Evolutionary conservation across 768 basidiomycete genomes (phyloP).

Genomic region (Leccinum subgranulosum): DNA sequence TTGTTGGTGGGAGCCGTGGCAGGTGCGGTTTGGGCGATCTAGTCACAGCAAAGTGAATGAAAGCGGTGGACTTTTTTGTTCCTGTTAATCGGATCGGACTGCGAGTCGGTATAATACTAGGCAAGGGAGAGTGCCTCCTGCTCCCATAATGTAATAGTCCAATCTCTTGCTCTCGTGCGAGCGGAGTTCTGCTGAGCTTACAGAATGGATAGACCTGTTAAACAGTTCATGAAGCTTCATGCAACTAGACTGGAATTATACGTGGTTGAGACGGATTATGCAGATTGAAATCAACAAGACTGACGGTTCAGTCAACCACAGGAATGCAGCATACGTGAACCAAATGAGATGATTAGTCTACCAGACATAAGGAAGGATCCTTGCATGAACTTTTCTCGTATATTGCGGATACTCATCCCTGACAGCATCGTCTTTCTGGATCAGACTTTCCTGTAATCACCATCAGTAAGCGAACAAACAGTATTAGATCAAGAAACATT

Average conservation of each 20-base stretch:
- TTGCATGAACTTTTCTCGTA: constrained; percentile 25
- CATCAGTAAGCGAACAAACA: not conserved
- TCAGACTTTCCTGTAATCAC: constrained; percentile 24
- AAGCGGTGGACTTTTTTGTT: not conserved
- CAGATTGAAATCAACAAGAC: not conserved
- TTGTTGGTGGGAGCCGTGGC: not conserved
- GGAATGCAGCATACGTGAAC: not conserved
- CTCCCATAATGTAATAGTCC: no score
- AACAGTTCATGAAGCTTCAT: no score
- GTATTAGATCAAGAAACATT: not conserved
- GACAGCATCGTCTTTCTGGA: constrained; percentile 18
- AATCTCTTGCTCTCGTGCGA: not conserved
- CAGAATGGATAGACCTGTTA: not conserved
- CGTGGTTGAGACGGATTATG: not conserved
- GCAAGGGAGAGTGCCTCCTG: not conserved
- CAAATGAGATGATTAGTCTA: not conserved
- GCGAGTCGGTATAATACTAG: not conserved
- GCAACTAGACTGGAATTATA: not conserved
- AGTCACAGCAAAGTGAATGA: not conserved
- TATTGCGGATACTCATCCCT: constrained; percentile 28
- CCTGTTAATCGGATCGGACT: not conserved
- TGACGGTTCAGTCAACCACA: not conserved
- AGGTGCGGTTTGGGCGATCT: not conserved
- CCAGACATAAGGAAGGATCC: constrained; percentile 27
- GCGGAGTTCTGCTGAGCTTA: not conserved